Conservation (phyloP, 2,329 filamentous ascomycete genomes). For the Colletotrichum coccodes region DNA sequence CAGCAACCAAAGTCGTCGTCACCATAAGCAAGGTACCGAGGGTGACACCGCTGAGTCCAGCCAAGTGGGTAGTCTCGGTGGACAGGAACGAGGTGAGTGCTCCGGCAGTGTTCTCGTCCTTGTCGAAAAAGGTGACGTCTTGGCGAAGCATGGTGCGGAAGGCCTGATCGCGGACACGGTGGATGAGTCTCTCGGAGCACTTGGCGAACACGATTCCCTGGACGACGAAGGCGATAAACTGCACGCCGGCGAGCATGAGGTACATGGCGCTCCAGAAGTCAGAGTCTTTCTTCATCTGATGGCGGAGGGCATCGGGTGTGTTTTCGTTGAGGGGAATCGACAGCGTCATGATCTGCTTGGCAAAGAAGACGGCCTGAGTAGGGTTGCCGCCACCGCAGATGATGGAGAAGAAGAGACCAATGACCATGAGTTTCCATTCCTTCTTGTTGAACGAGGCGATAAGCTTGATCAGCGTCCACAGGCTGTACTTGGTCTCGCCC, state of each 20-base stretch:
- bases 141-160: slow-evolving; percentile 92
- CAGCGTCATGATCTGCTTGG: slow-evolving; percentile 84
- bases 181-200: slow-evolving; percentile 87
- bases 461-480: slow-evolving; percentile 82
- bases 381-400: slow-evolving; percentile 87
- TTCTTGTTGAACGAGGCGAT: slow-evolving; percentile 82
- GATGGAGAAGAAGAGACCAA: slow-evolving; percentile 78
- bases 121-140: slow-evolving; percentile 92
- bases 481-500: slow-evolving; percentile 67
- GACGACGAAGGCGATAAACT: slow-evolving; percentile 73
- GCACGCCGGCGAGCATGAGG: slow-evolving; percentile 81
- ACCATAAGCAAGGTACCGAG: slow-evolving; percentile 88
- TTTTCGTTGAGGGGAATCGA: slow-evolving; percentile 62
- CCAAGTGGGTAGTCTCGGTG: slow-evolving; percentile 88
- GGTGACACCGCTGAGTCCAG: slow-evolving; percentile 87
- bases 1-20: slow-evolving; percentile 79
- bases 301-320: slow-evolving; percentile 43
- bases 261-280: slow-evolving; percentile 93
- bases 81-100: slow-evolving; percentile 89
- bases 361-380: slow-evolving; percentile 82
- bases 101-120: slow-evolving; percentile 88
- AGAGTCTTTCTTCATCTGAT: slow-evolving; percentile 72
- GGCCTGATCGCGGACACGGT: slow-evolving; percentile 82
- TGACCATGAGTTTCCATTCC: slow-evolving; percentile 77
- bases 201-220: slow-evolving; percentile 83